Percentiles rank a stretch among this genome's conserved stretches.
phyloP scores from a whole-genome alignment of 1,139 yeast genomes.

The Candida mesenterica region DNA sequence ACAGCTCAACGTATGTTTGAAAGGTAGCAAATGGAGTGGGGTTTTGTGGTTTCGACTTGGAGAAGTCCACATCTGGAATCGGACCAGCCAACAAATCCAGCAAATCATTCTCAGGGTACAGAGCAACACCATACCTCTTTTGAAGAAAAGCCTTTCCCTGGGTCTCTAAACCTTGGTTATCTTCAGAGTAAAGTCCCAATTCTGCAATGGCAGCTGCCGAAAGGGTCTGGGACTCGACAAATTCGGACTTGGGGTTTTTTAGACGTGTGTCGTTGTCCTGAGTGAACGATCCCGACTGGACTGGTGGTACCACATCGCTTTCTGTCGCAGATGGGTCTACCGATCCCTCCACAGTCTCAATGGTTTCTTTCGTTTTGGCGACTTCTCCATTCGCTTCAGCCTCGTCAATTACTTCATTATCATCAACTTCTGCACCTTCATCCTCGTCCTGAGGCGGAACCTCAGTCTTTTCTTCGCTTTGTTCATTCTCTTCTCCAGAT shows the following conservation, averaged over 20 bases:
- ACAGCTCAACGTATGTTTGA: slow-evolving; percentile 81
- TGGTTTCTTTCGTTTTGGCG: background rate
- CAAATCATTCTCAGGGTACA: slow-evolving; percentile 80
- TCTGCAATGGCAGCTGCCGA: slow-evolving; percentile 64
- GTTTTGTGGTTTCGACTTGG: slow-evolving; percentile 81
- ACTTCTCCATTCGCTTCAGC: background rate
- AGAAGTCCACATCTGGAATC: slow-evolving; percentile 83
- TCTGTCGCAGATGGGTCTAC: slow-evolving; percentile 14
- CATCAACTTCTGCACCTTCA: slow-evolving; percentile 1
- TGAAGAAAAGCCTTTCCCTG: slow-evolving; percentile 73
- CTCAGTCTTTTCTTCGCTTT: slow-evolving; percentile 1
- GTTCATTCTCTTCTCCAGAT: background rate
- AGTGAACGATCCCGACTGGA: slow-evolving; percentile 46
- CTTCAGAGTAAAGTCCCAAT: slow-evolving; percentile 67
- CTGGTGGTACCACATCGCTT: slow-evolving; percentile 42
- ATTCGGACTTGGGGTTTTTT: slow-evolving; percentile 76
- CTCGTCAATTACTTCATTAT: slow-evolving; percentile 1
- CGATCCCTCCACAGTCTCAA: background rate
- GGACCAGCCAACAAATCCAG: slow-evolving; percentile 79
- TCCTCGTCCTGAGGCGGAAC: slow-evolving; percentile 10
- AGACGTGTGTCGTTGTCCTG: slow-evolving; percentile 57
- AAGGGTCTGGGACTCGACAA: slow-evolving; percentile 68
- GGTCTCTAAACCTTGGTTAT: slow-evolving; percentile 50
- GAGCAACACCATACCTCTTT: slow-evolving; percentile 81
- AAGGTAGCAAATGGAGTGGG: slow-evolving; percentile 93